phyloP scores from a whole-genome alignment of 257 asterid genomes.

The Buddleja alternifolia region DNA sequence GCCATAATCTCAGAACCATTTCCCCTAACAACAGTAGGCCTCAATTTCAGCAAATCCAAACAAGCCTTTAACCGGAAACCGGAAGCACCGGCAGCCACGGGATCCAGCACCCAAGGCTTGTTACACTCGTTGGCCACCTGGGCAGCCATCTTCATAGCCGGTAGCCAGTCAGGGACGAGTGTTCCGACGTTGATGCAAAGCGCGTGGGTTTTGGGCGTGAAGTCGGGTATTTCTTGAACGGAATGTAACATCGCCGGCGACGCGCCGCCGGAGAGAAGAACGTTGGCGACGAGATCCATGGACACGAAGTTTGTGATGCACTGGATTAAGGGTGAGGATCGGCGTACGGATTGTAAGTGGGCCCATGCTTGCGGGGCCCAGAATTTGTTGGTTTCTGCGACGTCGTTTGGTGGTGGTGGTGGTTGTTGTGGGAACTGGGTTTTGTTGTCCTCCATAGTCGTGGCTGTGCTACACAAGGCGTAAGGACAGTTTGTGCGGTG shows the following conservation, averaged over 20 bases:
- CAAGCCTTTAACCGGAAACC: slow-evolving; percentile 77
- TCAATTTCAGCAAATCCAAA: slow-evolving; percentile 61
- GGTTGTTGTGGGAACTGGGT: slow-evolving; percentile 7
- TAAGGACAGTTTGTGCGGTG: background rate
- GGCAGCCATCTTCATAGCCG: slow-evolving; percentile 80
- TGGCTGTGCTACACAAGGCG: background rate
- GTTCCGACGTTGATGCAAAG: slow-evolving; percentile 89
- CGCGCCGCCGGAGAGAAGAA: slow-evolving; percentile 84
- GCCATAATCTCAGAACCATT: slow-evolving; percentile 91
- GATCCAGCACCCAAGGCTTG: slow-evolving; percentile 97
- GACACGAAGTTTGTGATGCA: slow-evolving; percentile 94
- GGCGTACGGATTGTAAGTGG: slow-evolving; percentile 49
- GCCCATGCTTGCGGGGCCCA: slow-evolving; percentile 65
- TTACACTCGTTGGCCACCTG: slow-evolving; percentile 49
- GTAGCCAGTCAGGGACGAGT: slow-evolving; percentile 75
- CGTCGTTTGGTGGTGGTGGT: background rate
- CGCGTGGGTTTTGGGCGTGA: slow-evolving; percentile 70
- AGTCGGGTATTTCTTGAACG: slow-evolving; percentile 70
- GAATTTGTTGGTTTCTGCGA: slow-evolving; percentile 16
- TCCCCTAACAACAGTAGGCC: slow-evolving; percentile 86
- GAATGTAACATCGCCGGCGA: slow-evolving; percentile 98
- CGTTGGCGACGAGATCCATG: slow-evolving; percentile 89
- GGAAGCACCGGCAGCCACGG: slow-evolving; percentile 89
- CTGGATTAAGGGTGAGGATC: slow-evolving; percentile 68
- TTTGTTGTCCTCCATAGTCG: slow-evolving; percentile 41